Evolutionary conservation across 164 flowering plant genomes (phyloP).

Genomic region (Akebia trifoliata): DNA sequence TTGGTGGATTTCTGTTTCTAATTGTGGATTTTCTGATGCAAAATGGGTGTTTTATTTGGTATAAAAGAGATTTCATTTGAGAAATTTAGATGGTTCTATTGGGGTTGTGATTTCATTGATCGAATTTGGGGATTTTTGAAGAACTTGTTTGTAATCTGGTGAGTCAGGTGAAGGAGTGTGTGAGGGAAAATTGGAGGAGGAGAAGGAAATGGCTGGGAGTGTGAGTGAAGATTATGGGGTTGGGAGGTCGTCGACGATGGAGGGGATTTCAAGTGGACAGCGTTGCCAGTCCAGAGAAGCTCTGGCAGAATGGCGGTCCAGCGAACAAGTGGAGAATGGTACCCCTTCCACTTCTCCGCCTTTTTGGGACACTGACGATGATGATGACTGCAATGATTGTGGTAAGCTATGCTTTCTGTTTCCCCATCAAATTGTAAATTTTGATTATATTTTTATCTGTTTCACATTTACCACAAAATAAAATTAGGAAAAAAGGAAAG

Average conservation of each 20-base stretch:
- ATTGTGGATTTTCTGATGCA: no score
- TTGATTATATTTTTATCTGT: background rate
- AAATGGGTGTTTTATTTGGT: background rate
- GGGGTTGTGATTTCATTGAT: background rate
- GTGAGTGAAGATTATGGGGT: slow-evolving; percentile 29
- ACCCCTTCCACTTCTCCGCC: slow-evolving; percentile 47
- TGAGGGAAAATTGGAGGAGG: slow-evolving; percentile 17
- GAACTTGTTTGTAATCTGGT: background rate
- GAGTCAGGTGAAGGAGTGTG: slow-evolving; percentile 19
- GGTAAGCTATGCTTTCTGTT: slow-evolving; percentile 13
- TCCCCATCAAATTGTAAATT: background rate
- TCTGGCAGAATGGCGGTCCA: slow-evolving; percentile 45
- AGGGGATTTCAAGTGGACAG: slow-evolving; percentile 32
- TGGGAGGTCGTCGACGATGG: slow-evolving; percentile 34
- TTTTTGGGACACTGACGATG: slow-evolving; percentile 47
- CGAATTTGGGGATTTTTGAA: background rate
- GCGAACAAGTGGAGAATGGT: slow-evolving; percentile 51
- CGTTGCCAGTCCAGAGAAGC: slow-evolving; percentile 41
- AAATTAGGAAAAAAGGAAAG: background rate
- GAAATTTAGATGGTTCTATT: background rate
- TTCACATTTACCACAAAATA: background rate
- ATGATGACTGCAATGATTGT: slow-evolving; percentile 31
- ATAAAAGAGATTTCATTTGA: background rate
- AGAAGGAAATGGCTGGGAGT: slow-evolving; percentile 38
- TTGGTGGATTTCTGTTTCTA: no score